A percentile compares a stretch with the other conserved stretches of the same genome.
Conservation (phyloP, 1,284 basidiomycete species). For the Hemileccinum hortonii region DNA sequence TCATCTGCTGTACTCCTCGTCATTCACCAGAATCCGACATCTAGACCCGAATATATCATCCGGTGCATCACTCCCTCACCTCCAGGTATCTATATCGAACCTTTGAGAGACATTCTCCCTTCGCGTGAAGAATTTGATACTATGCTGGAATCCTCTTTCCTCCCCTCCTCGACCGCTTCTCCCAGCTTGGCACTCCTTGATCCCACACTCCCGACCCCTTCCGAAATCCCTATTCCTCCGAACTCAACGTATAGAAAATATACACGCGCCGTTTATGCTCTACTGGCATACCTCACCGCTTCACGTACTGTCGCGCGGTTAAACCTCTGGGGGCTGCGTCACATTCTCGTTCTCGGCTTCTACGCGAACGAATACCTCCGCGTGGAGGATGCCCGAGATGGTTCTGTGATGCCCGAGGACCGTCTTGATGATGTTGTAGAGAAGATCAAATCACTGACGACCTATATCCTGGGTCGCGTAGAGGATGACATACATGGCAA, state of each 20-base stretch:
- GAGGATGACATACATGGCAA: slow-evolving; percentile 34
- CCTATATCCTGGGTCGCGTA: slow-evolving; percentile 62
- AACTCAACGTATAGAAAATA: slow-evolving; percentile 58
- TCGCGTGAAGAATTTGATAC: slow-evolving; percentile 45
- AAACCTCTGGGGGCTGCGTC: slow-evolving; percentile 63
- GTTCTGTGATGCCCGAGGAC: slow-evolving; percentile 41
- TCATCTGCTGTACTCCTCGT: not conserved
- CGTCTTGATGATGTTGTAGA: slow-evolving; percentile 41
- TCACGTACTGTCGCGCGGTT: slow-evolving; percentile 60
- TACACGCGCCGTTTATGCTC: slow-evolving; percentile 60
- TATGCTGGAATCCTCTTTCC: slow-evolving; percentile 41
- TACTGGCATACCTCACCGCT: slow-evolving; percentile 58
- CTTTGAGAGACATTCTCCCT: slow-evolving; percentile 55
- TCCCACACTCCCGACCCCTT: slow-evolving; percentile 53
- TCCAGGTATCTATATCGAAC: slow-evolving; percentile 35
- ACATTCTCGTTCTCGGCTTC: slow-evolving; percentile 58
- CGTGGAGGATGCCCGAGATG: slow-evolving; percentile 48
- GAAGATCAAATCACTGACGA: slow-evolving; percentile 59
- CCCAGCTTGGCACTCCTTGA: slow-evolving; percentile 64
- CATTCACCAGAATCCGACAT: not conserved
- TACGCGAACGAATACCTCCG: slow-evolving; percentile 57
- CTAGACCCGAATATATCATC: slow-evolving; percentile 52
- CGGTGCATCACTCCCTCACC: slow-evolving; percentile 33
- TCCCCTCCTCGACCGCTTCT: slow-evolving; percentile 52
- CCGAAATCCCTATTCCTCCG: slow-evolving; percentile 28